A percentile compares a stretch with the other conserved stretches of the same genome.
These are phyloP conservation scores for Cenococcum geophilum DNA, from an alignment of 495 filamentous ascomycete genomes.

Conservation along the genomic window DNA sequence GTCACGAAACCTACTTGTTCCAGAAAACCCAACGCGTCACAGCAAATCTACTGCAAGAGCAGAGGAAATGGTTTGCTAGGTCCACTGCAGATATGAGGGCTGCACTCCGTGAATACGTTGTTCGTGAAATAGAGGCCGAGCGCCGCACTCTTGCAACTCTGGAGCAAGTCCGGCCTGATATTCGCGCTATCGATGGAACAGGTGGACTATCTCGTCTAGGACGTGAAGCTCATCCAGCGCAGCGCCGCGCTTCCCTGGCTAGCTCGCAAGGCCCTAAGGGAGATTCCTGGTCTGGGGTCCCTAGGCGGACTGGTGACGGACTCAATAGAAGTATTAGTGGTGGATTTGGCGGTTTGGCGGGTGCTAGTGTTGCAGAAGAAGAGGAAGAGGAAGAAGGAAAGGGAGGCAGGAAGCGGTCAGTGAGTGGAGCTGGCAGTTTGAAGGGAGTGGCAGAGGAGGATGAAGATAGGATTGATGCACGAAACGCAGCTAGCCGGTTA, in stretches of 20 bases:
- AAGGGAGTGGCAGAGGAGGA: slow-evolving; percentile 74
- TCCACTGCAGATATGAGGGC: slow-evolving; percentile 74
- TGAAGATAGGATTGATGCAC: slow-evolving; percentile 87
- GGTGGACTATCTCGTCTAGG: slow-evolving; percentile 86
- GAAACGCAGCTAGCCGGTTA: slow-evolving; percentile 88
- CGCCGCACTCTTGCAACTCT: slow-evolving; percentile 85
- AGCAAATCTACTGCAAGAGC: slow-evolving; percentile 78
- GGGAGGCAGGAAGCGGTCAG: slow-evolving; percentile 54
- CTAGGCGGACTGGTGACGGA: slow-evolving; percentile 69
- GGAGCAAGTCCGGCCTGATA: slow-evolving; percentile 85
- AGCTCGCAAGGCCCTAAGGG: slow-evolving; percentile 91
- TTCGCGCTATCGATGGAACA: slow-evolving; percentile 82
- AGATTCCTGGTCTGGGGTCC: slow-evolving; percentile 94
- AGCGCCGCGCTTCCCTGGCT: slow-evolving; percentile 66
- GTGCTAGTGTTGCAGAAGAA: slow-evolving; percentile 14
- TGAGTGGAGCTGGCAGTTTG: slow-evolving; percentile 50
- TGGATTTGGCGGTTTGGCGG: slow-evolving; percentile 46
- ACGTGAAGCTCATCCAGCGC: slow-evolving; percentile 74
- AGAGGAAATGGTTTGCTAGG: slow-evolving; percentile 81
- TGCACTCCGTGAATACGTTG: slow-evolving; percentile 82
- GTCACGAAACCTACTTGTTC: slow-evolving; percentile 67
- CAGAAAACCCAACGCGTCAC: slow-evolving; percentile 85
- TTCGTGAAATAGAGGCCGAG: slow-evolving; percentile 94
- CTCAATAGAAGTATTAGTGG: slow-evolving; percentile 70
- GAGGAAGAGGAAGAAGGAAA: slow-evolving; percentile 46